Base-by-base conservation (phyloP, 768 basidiomycete species). In the Lentinula raphanica region DNA sequence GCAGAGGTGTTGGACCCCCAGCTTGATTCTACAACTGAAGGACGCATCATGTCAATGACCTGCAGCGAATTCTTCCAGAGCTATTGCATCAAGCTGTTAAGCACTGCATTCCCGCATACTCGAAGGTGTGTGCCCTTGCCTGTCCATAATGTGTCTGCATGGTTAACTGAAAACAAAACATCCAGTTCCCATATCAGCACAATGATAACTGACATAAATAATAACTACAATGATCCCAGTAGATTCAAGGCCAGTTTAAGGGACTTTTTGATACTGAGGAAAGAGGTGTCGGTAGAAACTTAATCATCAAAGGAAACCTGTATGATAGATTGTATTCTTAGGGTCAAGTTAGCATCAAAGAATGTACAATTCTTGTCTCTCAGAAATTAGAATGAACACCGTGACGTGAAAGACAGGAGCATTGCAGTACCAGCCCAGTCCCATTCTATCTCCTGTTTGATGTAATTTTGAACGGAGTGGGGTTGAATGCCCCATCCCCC, bases 1-100 rank as follows among this genome's bases (percentile, higher is more conserved):
- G 78, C 84, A n/a, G 88, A 87, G 57, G 71, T 88, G 45, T 87
- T 49, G 35, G 36, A 23, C 9, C 53, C 28, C 11, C n/a, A n/a
- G 19, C 53, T 21, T 9, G 53, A 19, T 38, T 9, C 6, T 35
- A 35, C 13, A 17, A 38, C n/a, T 17, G n/a, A n/a, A n/a, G n/a
- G n/a, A n/a, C n/a, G n/a, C n/a, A n/a, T n/a, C n/a, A n/a, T n/a
- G n/a, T n/a, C n/a, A n/a, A n/a, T n/a, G n/a, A n/a, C n/a, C n/a
- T n/a, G n/a, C n/a, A 54, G 28, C 15, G 49, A 49, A 29, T 49
- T 49, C 28, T 49, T 49, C 28, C 13, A 29, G 12, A 27, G 11
- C 31, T 54, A 54, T 29, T 54, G 53, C 25, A 23, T 42, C 12
- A 42, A 54, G 53, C 21, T 54, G n/a, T n/a, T 54, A n/a, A 54